phyloP scores from a whole-genome alignment of 345 rosid species.

The Dipteronia dyeriana region DNA sequence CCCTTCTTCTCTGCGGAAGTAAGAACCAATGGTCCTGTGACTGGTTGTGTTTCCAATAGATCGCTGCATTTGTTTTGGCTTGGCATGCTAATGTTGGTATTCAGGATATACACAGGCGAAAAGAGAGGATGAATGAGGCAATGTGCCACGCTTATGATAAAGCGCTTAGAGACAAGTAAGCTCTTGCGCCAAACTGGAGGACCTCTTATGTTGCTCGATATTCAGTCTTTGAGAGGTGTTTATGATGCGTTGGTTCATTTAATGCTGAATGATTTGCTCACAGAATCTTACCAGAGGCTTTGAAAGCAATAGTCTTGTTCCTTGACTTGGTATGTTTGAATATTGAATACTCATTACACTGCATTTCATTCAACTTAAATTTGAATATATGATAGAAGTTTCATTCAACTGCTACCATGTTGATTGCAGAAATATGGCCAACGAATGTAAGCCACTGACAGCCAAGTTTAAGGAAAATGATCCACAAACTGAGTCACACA shows the following conservation, averaged over 20 bases:
- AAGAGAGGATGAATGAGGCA: slow-evolving; percentile 75
- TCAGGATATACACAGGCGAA: slow-evolving; percentile 71
- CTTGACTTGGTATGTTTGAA: slow-evolving; percentile 17
- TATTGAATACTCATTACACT: slow-evolving; percentile 21
- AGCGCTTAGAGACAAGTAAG: slow-evolving; percentile 60
- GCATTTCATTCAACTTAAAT: slow-evolving; percentile 22
- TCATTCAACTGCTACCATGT: too few relatives aligned
- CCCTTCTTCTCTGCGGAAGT: too few relatives aligned
- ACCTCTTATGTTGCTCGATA: slow-evolving; percentile 70
- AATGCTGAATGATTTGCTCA: too few relatives aligned
- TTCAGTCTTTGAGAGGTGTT: slow-evolving; percentile 67
- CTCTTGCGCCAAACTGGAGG: slow-evolving; percentile 70
- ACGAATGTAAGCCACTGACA: too few relatives aligned
- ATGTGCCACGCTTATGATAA: slow-evolving; percentile 67
- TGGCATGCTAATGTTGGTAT: slow-evolving; percentile 83
- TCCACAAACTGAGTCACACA: too few relatives aligned
- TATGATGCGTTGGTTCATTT: slow-evolving; percentile 77
- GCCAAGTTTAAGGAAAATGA: too few relatives aligned
- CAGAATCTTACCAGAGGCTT: slow-evolving; percentile 87
- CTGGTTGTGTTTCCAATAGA: too few relatives aligned
- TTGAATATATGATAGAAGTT: neutral
- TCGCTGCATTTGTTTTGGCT: slow-evolving; percentile 84
- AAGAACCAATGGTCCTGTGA: too few relatives aligned
- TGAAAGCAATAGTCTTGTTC: slow-evolving; percentile 22
- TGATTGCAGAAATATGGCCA: too few relatives aligned